Evolutionary conservation across 2,329 filamentous ascomycete genomes (phyloP).

Genomic region (Scolecobasidium constrictum): DNA sequence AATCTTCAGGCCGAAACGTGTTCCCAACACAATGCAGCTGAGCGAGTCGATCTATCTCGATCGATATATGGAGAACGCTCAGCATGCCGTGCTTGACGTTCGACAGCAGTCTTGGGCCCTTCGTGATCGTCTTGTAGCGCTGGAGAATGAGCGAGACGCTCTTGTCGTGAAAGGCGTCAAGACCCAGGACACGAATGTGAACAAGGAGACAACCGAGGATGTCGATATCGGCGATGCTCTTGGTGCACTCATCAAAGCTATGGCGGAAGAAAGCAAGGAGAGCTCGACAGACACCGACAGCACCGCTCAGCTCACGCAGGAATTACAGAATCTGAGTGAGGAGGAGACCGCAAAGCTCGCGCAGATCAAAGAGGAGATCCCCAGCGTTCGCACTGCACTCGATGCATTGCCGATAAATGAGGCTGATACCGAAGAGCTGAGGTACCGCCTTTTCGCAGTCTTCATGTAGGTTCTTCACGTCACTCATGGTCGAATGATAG

Average conservation of each 20-base stretch:
- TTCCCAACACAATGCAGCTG: constrained; percentile 60
- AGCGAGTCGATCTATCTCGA: constrained; percentile 77
- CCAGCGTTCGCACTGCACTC: neutral
- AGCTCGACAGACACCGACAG: neutral
- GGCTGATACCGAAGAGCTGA: neutral
- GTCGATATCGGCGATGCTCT: constrained; percentile 20
- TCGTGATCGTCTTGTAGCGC: constrained; percentile 42
- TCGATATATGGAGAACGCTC: constrained; percentile 55
- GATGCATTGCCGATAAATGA: neutral
- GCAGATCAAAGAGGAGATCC: neutral
- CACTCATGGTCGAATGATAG: neutral
- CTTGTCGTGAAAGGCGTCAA: constrained; percentile 37
- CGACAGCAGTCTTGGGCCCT: constrained; percentile 66
- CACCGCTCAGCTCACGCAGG: neutral
- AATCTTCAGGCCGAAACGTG: neutral
- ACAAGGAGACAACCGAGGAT: constrained; percentile 18
- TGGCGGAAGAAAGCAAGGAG: neutral
- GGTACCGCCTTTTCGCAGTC: constrained; percentile 42
- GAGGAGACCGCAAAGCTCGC: neutral
- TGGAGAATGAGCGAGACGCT: neutral
- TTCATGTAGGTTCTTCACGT: constrained; percentile 64
- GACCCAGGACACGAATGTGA: constrained; percentile 28
- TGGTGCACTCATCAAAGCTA: constrained; percentile 11
- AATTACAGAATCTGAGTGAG: neutral
- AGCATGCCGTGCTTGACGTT: constrained; percentile 43